phyloP scores from a whole-genome alignment of 805 yeast species.

The Barnettozyma vustinii region DNA sequence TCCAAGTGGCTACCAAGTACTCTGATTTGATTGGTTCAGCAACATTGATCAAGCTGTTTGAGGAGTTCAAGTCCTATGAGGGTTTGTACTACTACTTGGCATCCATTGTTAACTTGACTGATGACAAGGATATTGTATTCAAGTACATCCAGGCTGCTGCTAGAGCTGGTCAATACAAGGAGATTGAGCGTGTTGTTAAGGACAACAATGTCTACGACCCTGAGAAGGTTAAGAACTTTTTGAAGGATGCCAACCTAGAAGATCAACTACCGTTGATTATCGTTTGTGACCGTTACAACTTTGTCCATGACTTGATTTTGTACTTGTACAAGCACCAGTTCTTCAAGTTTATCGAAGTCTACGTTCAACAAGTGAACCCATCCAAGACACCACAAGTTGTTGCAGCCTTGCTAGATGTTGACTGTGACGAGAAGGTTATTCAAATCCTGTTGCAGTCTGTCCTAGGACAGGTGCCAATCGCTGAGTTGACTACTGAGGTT shows the following conservation, averaged over 20 bases:
- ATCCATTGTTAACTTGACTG: slow-evolving; percentile 87
- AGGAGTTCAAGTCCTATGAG: slow-evolving; percentile 86
- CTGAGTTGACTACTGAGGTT: slow-evolving; percentile 85
- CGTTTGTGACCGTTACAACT: slow-evolving; percentile 89
- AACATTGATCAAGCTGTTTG: slow-evolving; percentile 83
- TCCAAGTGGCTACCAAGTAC: slow-evolving; percentile 95
- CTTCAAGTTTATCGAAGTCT: slow-evolving; percentile 94
- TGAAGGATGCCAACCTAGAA: slow-evolving; percentile 88
- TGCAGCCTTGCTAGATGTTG: slow-evolving; percentile 94
- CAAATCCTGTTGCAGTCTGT: slow-evolving; percentile 78
- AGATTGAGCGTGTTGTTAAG: slow-evolving; percentile 92
- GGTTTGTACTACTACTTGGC: slow-evolving; percentile 93
- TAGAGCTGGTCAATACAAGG: slow-evolving; percentile 81
- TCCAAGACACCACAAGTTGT: slow-evolving; percentile 93
- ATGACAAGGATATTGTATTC: slow-evolving; percentile 91
- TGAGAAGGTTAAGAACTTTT: slow-evolving; percentile 94
- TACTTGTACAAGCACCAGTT: slow-evolving; percentile 93
- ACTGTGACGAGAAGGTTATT: slow-evolving; percentile 88
- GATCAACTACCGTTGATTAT: slow-evolving; percentile 96
- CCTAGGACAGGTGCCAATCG: slow-evolving; percentile 90
- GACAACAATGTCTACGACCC: slow-evolving; percentile 94
- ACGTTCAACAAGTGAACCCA: slow-evolving; percentile 97
- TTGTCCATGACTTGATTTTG: slow-evolving; percentile 88
- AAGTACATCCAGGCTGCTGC: slow-evolving; percentile 96
- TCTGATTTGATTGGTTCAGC: slow-evolving; percentile 89